Evolutionary conservation across 2,329 filamentous ascomycete species (phyloP), one percentile per base, ranked within the genome.

Genomic region (Fusarium multiceps): DNA sequence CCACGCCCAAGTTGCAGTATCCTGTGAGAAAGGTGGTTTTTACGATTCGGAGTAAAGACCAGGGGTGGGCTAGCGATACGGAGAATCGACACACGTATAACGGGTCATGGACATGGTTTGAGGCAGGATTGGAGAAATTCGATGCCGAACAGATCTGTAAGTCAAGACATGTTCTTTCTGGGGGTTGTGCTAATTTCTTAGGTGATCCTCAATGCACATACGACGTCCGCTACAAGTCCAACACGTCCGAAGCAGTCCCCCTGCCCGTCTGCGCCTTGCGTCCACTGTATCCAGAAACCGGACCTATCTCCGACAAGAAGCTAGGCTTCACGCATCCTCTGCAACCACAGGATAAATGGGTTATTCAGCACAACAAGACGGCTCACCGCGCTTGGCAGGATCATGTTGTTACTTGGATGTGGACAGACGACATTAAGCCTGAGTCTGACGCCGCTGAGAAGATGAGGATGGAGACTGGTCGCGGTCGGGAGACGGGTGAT

Each of bases 11-110:
- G 3, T 74, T 88, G 3, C 74, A 81, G 5, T 78, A 82, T 54
- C 87, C 88, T 1, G 87, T 86, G 53, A 84, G 87, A 37, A 90
- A 89, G 76, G 82, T 91, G 21, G 85, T 89, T 23, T 91, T 91
- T 75, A 86, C 83, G 7, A 82, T 89, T 42, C 77, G 76, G 13
- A 88, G 86, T 74, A 81, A 78, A 49, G 89, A 91, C 66, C 89
- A 91, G 69, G 89, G 89, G 6, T 89, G 83, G 83, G 82, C 83
- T 32, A 80, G 82, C 16, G 64, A 77, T 0, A 3, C 0, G 1
- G 66, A 45, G 4, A 68, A 77, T 42, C 74, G 72, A 4, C 81
- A 81, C 4, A 82, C 82, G 2, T 90, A 84, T 57, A 68, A 75
- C 0, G 79, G 77, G 4, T 87, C 88, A 0, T 89, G 79, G 78